Percentiles rank a stretch among this genome's conserved stretches.
phyloP scores from a whole-genome alignment of 164 flowering plant genomes.

The Vitis amurensis region DNA sequence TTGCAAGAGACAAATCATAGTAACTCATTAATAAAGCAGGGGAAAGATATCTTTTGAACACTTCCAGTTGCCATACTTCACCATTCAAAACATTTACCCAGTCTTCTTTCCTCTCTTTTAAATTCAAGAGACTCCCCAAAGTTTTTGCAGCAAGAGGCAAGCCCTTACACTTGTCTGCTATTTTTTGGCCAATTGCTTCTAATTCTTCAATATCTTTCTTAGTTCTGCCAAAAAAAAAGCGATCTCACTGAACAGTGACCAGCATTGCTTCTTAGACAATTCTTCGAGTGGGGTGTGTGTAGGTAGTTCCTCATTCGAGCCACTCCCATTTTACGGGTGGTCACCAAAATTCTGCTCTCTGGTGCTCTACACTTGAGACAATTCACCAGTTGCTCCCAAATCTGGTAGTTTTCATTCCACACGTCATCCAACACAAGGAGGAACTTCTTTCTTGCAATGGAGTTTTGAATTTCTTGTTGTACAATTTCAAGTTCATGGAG shows the following conservation, averaged over 20 bases:
- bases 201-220: no score
- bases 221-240: not conserved
- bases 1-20: not conserved
- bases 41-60: not conserved
- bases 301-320: not conserved
- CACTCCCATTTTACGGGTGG: not conserved
- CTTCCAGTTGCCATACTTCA: not conserved
- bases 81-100: not conserved
- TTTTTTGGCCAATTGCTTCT: no score
- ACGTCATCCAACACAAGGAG: not conserved
- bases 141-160: no score
- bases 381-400: not conserved
- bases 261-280: not conserved
- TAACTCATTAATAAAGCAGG: no score
- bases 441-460: slow-evolving; percentile 1
- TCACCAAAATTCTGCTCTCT: slow-evolving; percentile 1
- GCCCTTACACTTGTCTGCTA: no score
- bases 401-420: not conserved
- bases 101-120: not conserved
- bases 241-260: not conserved
- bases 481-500: no score
- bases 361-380: not conserved
- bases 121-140: no score
- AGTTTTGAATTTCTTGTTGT: not conserved
- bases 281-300: not conserved